Evolutionary conservation across 2,329 filamentous ascomycete genomes (phyloP).

Genomic region (Colletotrichum chrysophilum): DNA sequence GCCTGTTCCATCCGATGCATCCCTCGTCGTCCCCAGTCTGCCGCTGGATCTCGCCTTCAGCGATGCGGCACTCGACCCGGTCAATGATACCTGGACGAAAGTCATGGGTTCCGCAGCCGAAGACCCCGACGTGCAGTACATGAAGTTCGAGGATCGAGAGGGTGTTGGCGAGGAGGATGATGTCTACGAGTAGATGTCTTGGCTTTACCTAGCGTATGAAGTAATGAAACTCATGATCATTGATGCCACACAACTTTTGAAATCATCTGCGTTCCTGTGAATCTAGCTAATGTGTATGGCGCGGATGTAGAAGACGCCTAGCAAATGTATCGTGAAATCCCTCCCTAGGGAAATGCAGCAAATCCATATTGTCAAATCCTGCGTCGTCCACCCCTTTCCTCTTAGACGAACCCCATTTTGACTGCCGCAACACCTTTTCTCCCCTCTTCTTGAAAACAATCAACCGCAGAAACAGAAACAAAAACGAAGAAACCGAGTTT

Average conservation of each 20-base stretch:
- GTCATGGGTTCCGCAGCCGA: slow-evolving; percentile 59
- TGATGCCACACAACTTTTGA: not conserved
- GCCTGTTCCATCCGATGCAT: slow-evolving; percentile 34
- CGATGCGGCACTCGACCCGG: slow-evolving; percentile 70
- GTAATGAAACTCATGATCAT: slow-evolving; percentile 23
- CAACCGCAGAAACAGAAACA: not conserved
- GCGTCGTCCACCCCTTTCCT: not conserved
- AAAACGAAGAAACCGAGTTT: not conserved
- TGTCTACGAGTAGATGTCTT: slow-evolving; percentile 45
- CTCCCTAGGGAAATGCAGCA: not conserved
- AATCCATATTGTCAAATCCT: not conserved
- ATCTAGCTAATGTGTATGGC: slow-evolving; percentile 18
- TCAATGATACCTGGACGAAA: slow-evolving; percentile 73
- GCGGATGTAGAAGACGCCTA: not conserved
- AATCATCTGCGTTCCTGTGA: not conserved
- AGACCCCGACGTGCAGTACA: slow-evolving; percentile 58
- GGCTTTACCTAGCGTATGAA: slow-evolving; percentile 15
- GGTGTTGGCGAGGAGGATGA: slow-evolving; percentile 59
- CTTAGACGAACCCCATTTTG: not conserved
- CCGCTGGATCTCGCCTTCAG: slow-evolving; percentile 75
- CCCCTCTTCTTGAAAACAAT: not conserved
- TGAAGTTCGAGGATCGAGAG: slow-evolving; percentile 81
- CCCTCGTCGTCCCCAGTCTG: slow-evolving; percentile 61
- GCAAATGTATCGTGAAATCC: slow-evolving; percentile 1
- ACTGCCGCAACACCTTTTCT: not conserved